Evolutionary conservation across 768 basidiomycete species (phyloP).

Genomic region (Paxillus ammoniavirescens): DNA sequence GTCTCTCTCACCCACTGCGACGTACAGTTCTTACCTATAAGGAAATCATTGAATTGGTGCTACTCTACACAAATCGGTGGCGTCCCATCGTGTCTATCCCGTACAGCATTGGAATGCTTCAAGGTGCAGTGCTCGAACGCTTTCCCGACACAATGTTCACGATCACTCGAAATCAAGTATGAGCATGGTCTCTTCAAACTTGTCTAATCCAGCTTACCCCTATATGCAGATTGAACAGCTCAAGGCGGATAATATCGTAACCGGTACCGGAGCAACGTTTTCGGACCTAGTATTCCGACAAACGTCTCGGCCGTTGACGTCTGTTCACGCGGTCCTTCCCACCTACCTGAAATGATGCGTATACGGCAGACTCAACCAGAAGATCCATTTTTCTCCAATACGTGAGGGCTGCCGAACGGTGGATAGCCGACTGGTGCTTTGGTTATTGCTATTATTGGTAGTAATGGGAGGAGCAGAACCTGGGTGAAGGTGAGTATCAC

Average conservation of each 20-base stretch:
- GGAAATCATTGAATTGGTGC: slow-evolving; percentile 63
- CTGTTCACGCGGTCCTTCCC: slow-evolving; percentile 54
- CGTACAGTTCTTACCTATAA: slow-evolving; percentile 62
- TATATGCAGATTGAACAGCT: slow-evolving; percentile 62
- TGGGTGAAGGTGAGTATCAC: too few relatives aligned
- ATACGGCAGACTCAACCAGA: neutral
- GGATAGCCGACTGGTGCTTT: too few relatives aligned
- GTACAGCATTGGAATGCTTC: slow-evolving; percentile 58
- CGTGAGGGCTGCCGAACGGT: too few relatives aligned
- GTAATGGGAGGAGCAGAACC: too few relatives aligned
- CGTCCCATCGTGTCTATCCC: slow-evolving; percentile 66
- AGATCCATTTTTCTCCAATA: too few relatives aligned
- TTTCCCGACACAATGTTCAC: slow-evolving; percentile 67
- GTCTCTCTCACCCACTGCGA: slow-evolving; percentile 26
- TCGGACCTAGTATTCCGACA: slow-evolving; percentile 38
- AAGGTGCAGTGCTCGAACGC: slow-evolving; percentile 61
- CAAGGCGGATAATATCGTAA: slow-evolving; percentile 55
- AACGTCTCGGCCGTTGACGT: slow-evolving; percentile 39
- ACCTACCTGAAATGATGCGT: slow-evolving; percentile 36
- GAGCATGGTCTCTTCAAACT: neutral
- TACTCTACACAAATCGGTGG: slow-evolving; percentile 49
- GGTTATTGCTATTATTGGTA: too few relatives aligned
- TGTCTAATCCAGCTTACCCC: neutral
- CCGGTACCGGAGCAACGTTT: slow-evolving; percentile 27
- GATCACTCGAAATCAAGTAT: slow-evolving; percentile 66